Conservation (phyloP, 176 grass and related monocot genomes). For the Canna indica region DNA sequence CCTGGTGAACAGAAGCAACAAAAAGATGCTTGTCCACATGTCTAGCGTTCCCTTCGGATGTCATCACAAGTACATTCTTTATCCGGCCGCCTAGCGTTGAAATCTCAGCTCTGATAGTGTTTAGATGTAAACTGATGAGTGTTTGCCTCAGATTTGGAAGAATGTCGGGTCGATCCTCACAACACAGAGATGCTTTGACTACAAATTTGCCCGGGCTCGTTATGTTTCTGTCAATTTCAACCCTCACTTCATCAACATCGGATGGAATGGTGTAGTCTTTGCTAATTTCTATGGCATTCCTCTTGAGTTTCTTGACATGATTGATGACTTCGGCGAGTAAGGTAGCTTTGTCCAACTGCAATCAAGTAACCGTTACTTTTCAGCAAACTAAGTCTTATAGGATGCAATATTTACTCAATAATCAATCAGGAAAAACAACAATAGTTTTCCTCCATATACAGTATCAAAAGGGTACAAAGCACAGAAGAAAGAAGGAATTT, state of each 20-base stretch:
- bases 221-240: constrained; percentile 27
- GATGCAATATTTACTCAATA: background rate
- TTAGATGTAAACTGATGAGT: constrained; percentile 35
- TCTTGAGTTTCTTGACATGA: constrained; percentile 71
- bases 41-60: constrained; percentile 16
- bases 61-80: constrained; percentile 34
- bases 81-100: constrained; percentile 65
- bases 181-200: constrained; percentile 64
- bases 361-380: background rate
- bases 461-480: too few relatives aligned
- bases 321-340: constrained; percentile 66
- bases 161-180: constrained; percentile 53
- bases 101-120: constrained; percentile 53
- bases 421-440: background rate
- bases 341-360: constrained; percentile 85
- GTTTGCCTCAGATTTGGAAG: constrained; percentile 42
- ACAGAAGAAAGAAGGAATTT: too few relatives aligned
- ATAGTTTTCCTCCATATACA: too few relatives aligned
- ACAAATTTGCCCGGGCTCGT: constrained; percentile 11
- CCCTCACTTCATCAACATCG: constrained; percentile 53
- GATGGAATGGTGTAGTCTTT: constrained; percentile 45
- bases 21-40: constrained; percentile 12
- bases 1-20: constrained; percentile 37
- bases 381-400: background rate
- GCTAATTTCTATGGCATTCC: constrained; percentile 31